phyloP scores from a whole-genome alignment of 768 basidiomycete species.

The Hygrophorus russula region DNA sequence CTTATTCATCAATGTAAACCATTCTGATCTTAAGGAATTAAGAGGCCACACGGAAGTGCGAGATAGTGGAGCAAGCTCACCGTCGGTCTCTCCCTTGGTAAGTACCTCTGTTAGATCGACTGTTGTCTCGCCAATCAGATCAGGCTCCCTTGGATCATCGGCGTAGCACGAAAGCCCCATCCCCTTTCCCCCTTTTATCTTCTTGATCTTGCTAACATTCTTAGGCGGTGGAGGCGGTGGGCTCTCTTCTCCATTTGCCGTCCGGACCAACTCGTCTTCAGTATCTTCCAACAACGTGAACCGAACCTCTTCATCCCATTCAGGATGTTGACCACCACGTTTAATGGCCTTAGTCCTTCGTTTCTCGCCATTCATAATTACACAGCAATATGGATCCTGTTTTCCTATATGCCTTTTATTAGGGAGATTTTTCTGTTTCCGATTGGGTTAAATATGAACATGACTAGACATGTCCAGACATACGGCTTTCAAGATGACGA shows the following conservation, averaged over 20 bases:
- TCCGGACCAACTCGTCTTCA: constrained; percentile 37
- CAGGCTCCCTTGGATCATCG: constrained; percentile 91
- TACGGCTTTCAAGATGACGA: constrained; percentile 90
- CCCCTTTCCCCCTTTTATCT: constrained; percentile 58
- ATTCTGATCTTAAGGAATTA: constrained; percentile 43
- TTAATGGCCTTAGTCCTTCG: constrained; percentile 89
- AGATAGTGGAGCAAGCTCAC: constrained; percentile 32
- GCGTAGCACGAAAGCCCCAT: constrained; percentile 87
- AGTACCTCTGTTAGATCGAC: constrained; percentile 86
- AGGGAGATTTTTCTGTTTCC: constrained; percentile 66
- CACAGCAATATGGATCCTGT: constrained; percentile 91
- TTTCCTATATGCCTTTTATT: constrained; percentile 92
- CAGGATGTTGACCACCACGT: constrained; percentile 95
- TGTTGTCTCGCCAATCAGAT: constrained; percentile 83
- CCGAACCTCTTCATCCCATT: constrained; percentile 97
- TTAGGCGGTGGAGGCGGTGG: constrained; percentile 69
- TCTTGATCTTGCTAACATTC: constrained; percentile 30
- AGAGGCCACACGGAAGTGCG: constrained; percentile 2
- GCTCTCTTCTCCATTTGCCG: constrained; percentile 27
- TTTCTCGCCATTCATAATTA: constrained; percentile 72
- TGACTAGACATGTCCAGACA: constrained; percentile 20
- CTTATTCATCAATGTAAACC: constrained; percentile 86
- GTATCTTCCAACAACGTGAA: constrained; percentile 80
- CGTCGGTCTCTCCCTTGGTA: constrained; percentile 94
- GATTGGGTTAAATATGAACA: constrained; percentile 13